These are phyloP conservation scores for Globisporangium megalacanthum DNA, from an alignment of 352 stramenopile species.

Conservation along the genomic window DNA sequence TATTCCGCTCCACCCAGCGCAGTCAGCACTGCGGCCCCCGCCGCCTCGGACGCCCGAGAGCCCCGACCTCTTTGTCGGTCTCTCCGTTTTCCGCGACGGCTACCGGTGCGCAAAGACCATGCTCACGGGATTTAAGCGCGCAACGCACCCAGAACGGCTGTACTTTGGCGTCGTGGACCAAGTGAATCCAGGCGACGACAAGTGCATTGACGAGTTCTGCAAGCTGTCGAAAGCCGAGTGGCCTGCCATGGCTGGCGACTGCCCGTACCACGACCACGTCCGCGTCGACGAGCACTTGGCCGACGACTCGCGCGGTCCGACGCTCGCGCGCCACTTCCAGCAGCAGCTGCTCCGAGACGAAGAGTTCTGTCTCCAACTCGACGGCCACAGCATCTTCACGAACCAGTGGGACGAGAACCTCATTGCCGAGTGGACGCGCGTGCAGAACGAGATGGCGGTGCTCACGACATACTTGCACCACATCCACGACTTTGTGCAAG, in stretches of 20 bases:
- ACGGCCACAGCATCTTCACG: constrained; percentile 84
- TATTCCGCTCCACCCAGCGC: constrained; percentile 37
- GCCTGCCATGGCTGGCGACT: constrained; percentile 45
- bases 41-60: constrained; percentile 39
- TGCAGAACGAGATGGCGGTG: constrained; percentile 83
- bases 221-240: constrained; percentile 66
- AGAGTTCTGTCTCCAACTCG: constrained; percentile 83
- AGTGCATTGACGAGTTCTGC: constrained; percentile 75
- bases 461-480: constrained; percentile 80
- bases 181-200: constrained; percentile 60
- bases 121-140: constrained; percentile 68
- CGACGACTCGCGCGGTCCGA: constrained; percentile 71
- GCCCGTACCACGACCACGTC: constrained; percentile 68
- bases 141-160: constrained; percentile 58
- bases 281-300: constrained; percentile 59
- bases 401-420: constrained; percentile 79
- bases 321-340: constrained; percentile 73
- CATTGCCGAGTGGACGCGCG: constrained; percentile 61
- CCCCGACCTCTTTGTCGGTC: constrained; percentile 68
- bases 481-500: constrained; percentile 74
- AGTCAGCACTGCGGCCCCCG: constrained; percentile 42
- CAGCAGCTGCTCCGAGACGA: constrained; percentile 71
- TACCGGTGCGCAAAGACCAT: constrained; percentile 80
- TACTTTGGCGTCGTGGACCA: constrained; percentile 84
- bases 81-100: constrained; percentile 80